A percentile compares a stretch with the other conserved stretches of the same genome.
These are phyloP conservation scores for Kickxella alabastrina DNA, from an alignment of 192 early-diverging fungal species.

Conservation along the genomic window DNA sequence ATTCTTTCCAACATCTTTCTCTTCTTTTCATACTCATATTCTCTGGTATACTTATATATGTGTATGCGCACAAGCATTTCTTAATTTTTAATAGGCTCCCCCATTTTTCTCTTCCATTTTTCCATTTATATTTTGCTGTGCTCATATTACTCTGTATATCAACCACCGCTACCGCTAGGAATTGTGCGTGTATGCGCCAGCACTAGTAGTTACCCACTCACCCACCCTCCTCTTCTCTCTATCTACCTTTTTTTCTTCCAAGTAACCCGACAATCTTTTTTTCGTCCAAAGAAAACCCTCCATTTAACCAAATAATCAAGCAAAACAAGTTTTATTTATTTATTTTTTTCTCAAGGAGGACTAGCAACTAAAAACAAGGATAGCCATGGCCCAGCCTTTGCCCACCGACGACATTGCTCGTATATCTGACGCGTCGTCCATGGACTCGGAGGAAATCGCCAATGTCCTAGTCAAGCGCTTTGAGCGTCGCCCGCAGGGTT, in stretches of 20 bases:
- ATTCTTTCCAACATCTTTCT: background rate
- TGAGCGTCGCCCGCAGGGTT: slow-evolving; percentile 43
- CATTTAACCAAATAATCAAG: too few relatives aligned
- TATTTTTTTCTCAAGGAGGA: too few relatives aligned
- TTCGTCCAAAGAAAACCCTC: too few relatives aligned
- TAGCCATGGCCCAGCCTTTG: slow-evolving; percentile 29
- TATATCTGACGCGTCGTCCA: slow-evolving; percentile 32
- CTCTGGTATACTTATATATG: background rate
- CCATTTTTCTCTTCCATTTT: background rate
- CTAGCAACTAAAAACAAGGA: too few relatives aligned
- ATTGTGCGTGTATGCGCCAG: too few relatives aligned
- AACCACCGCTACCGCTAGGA: too few relatives aligned
- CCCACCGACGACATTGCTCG: slow-evolving; percentile 44
- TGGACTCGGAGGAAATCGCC: slow-evolving; percentile 45
- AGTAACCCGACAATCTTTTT: too few relatives aligned
- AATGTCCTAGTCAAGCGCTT: slow-evolving; percentile 46
- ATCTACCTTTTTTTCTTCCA: background rate
- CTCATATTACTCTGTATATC: slow-evolving; percentile 1
- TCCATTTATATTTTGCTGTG: background rate
- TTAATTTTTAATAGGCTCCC: too few relatives aligned
- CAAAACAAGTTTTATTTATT: too few relatives aligned
- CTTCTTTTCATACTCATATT: slow-evolving; percentile 3
- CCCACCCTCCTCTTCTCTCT: background rate
- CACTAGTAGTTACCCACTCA: too few relatives aligned
- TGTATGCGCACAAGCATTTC: background rate